Base-by-base conservation (phyloP, 2,329 filamentous ascomycete species). In the Zymoseptoria tritici region DNA sequence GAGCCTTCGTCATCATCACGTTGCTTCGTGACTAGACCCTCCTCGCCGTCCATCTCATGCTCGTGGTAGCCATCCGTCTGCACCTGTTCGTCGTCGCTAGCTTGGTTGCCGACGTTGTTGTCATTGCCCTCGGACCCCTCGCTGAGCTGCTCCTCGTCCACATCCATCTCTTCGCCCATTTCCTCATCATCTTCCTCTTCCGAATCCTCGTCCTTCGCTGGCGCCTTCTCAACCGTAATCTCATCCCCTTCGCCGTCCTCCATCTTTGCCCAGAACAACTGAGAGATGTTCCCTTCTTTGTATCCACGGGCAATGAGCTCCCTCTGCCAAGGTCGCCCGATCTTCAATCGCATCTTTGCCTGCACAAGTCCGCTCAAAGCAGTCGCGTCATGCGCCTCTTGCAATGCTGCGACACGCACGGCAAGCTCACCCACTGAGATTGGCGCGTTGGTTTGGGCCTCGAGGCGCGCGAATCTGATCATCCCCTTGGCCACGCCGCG, bases 81-180 rank as follows among this genome's bases (percentile, higher is more conserved):
- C 26, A 29, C 26, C 9, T 29, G 26, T 9, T 29, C 26, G 26
- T 9, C 26, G 26, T 29, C 8, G 26, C 26, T 29, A 1, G 26
- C 26, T 29, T 29, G 2, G 26, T 9, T 29, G 26, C 7, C 9
- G 2, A 2, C 26, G 26, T 29, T 22, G 21, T 22, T 22, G 21
- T 2, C 21, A 22, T 22, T 22, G 4, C 21, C 21, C 21, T 22
- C 21, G 21, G 4, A 2, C 4, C 21, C 21, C 21, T 4, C 21
- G 26, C 26, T 4, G 7, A 29, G 26, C 26, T 8, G 8, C 7
- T 29, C 9, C 26, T 29, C 2, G 26, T 29, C 26, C 26, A 29
- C 7, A 2, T 58, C 59, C 52, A 61, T 61, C 31, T 56, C 21
- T 4, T 53, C 56, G n/a, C 56, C 29, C 22, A 53, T 58, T 26